These are phyloP conservation scores for Cladobotryum mycophilum DNA, from an alignment of 2,329 filamentous ascomycete genomes.

Conservation along the genomic window DNA sequence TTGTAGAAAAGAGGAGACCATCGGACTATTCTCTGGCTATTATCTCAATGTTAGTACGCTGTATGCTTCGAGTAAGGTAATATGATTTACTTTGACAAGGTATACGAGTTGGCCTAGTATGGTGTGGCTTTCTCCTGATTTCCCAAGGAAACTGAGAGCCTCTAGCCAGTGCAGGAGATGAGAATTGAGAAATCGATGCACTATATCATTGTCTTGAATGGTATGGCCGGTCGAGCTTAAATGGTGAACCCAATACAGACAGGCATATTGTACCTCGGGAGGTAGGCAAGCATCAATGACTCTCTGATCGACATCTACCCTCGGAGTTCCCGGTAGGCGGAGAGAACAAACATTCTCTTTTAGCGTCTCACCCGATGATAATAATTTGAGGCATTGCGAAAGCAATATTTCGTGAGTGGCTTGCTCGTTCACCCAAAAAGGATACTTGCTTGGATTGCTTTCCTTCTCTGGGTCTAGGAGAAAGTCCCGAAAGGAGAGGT, in stretches of 20 bases:
- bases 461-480: constrained; percentile 20
- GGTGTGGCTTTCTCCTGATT: constrained; percentile 7
- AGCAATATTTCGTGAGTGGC: constrained; percentile 2
- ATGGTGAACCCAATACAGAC: constrained; percentile 33
- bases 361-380: constrained; percentile 23
- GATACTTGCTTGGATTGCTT: constrained; percentile 3
- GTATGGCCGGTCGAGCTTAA: constrained; percentile 19
- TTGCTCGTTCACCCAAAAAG: constrained; percentile 14
- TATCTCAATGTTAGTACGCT: neutral
- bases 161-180: constrained; percentile 39
- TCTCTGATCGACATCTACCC: constrained; percentile 2
- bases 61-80: neutral
- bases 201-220: constrained; percentile 23
- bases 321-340: neutral
- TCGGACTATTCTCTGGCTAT: neutral
- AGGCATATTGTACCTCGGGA: constrained; percentile 33
- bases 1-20: constrained; percentile 9
- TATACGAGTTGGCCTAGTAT: constrained; percentile 3
- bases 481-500: constrained; percentile 34
- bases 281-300: constrained; percentile 16
- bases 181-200: constrained; percentile 28
- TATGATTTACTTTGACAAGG: neutral
- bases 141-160: constrained; percentile 28
- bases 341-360: constrained; percentile 17
- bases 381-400: constrained; percentile 19